Conservation (phyloP, 768 basidiomycete species). For the Neoboletus brunneissimus region DNA sequence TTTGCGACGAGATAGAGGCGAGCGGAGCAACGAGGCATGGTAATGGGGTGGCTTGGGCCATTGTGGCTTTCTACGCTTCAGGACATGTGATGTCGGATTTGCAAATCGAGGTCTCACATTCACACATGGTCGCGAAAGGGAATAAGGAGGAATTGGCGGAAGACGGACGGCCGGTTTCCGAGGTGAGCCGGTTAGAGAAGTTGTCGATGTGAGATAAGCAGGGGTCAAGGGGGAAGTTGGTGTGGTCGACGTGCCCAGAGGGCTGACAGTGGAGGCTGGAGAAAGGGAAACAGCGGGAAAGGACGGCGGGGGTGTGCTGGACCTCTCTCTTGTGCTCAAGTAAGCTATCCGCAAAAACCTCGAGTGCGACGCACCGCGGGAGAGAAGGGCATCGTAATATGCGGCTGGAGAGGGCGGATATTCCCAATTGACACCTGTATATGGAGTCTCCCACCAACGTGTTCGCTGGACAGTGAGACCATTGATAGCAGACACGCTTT, state of each 20-base stretch:
- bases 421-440: slow-evolving; percentile 21
- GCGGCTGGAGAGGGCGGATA: slow-evolving; percentile 17
- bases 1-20: slow-evolving; percentile 24
- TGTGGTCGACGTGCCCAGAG: slow-evolving; percentile 1
- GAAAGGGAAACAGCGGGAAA: not conserved
- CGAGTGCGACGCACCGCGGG: slow-evolving; percentile 27
- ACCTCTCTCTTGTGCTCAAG: slow-evolving; percentile 10
- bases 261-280: not conserved
- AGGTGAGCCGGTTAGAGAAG: not conserved
- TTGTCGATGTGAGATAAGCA: not conserved
- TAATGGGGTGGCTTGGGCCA: slow-evolving; percentile 31
- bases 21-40: slow-evolving; percentile 27
- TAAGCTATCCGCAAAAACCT: slow-evolving; percentile 27
- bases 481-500: not conserved
- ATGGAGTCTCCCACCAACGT: slow-evolving; percentile 10
- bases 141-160: not conserved
- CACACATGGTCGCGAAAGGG: slow-evolving; percentile 3
- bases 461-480: slow-evolving; percentile 2
- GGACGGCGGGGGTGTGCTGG: not conserved
- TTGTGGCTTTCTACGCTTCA: slow-evolving; percentile 12
- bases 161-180: not conserved
- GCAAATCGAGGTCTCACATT: slow-evolving; percentile 3
- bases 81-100: slow-evolving; percentile 3
- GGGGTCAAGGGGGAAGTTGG: not conserved
- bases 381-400: slow-evolving; percentile 20